These are phyloP conservation scores for Amylocarpus encephaloides DNA, from an alignment of 2,329 filamentous ascomycete species.

Conservation along the genomic window DNA sequence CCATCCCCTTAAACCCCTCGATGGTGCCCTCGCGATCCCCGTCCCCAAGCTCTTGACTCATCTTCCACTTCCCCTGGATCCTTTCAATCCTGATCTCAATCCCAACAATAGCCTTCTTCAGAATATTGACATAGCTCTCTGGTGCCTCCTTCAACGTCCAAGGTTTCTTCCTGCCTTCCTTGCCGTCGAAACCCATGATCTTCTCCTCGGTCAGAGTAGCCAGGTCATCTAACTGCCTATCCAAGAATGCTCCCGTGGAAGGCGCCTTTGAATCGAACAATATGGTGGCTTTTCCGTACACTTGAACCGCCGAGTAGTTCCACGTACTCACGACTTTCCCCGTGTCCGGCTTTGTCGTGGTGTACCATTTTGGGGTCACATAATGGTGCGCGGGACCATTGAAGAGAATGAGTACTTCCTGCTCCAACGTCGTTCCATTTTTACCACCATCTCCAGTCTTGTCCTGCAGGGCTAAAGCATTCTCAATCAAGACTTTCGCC, in stretches of 20 bases:
- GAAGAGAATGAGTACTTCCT: constrained; percentile 60
- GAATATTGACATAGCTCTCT: constrained; percentile 46
- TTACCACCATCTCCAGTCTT: not conserved
- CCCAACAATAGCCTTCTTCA: constrained; percentile 54
- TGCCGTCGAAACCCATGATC: constrained; percentile 50
- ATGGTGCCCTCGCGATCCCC: constrained; percentile 52
- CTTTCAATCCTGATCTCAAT: constrained; percentile 51
- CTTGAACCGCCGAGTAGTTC: constrained; percentile 63
- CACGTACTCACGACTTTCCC: constrained; percentile 66
- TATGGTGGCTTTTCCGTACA: constrained; percentile 51
- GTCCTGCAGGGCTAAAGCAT: not conserved
- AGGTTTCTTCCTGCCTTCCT: constrained; percentile 31
- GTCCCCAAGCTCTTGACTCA: constrained; percentile 53
- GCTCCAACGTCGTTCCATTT: constrained; percentile 28
- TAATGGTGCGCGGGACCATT: constrained; percentile 54
- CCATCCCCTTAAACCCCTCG: constrained; percentile 45
- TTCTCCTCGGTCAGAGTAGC: constrained; percentile 43
- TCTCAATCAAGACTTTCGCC: constrained; percentile 51
- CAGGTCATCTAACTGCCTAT: constrained; percentile 47
- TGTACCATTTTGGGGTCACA: constrained; percentile 63
- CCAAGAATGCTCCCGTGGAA: constrained; percentile 43
- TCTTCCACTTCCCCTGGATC: constrained; percentile 58
- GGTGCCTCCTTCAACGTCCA: constrained; percentile 57
- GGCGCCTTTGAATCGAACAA: constrained; percentile 43
- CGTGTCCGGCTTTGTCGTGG: constrained; percentile 54